A percentile compares a stretch with the other conserved stretches of the same genome.
Evolutionary conservation across 140 eudicot species (phyloP).

Genomic region (Bidens hawaiensis): DNA sequence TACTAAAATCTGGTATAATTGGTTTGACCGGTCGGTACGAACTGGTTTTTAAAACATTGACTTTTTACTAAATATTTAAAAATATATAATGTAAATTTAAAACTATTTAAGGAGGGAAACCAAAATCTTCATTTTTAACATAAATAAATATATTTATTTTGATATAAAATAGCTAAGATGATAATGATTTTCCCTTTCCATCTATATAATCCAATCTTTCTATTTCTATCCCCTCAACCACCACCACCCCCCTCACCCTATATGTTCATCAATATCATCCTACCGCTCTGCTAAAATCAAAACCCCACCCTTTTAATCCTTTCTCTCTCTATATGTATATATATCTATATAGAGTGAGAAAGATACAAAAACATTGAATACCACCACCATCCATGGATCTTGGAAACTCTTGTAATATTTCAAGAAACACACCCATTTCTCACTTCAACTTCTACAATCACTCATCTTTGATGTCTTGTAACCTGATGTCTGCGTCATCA

Average conservation of each 20-base stretch:
- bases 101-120: neutral
- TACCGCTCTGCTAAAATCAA: neutral
- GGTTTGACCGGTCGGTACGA: neutral
- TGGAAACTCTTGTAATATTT: conserved; percentile 6
- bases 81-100: neutral
- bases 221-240: conserved; percentile 28
- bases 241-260: conserved; percentile 7
- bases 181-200: neutral
- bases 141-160: neutral
- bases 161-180: neutral
- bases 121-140: neutral
- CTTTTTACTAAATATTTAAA: neutral
- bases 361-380: conserved; percentile 7
- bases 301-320: neutral
- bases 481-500: conserved; percentile 39
- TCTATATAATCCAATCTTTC: neutral
- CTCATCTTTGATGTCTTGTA: conserved; percentile 18
- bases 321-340: conserved; percentile 23
- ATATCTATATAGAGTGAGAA: conserved; percentile 34
- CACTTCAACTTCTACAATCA: conserved; percentile 12
- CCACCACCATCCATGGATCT: conserved; percentile 34
- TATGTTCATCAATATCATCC: conserved; percentile 18
- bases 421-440: conserved; percentile 12
- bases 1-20: no score
- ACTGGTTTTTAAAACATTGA: no score